Conservation (phyloP, 1,284 basidiomycete genomes). For the Phellinidium pouzarii region DNA sequence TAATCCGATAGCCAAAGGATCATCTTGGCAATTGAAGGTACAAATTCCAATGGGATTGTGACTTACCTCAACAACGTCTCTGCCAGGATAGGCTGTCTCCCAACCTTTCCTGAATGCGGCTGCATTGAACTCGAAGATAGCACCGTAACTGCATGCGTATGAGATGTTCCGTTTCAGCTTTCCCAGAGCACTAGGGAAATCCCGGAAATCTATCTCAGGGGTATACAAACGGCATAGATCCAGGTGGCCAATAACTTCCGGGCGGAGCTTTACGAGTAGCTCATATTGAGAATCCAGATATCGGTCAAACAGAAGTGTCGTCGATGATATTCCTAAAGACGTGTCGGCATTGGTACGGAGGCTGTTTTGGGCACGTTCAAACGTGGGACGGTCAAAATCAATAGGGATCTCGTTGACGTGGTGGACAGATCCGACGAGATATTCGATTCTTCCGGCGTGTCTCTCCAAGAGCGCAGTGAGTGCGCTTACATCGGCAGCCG, state of each 20-base stretch:
- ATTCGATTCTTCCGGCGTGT: constrained; percentile 61
- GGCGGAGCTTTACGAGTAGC: constrained; percentile 64
- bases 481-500: constrained; percentile 53
- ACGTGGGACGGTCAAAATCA: constrained; percentile 82
- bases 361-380: constrained; percentile 49
- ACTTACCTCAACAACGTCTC: constrained; percentile 70
- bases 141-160: constrained; percentile 77
- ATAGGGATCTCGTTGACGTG: constrained; percentile 87
- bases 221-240: constrained; percentile 84
- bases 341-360: constrained; percentile 28
- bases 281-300: constrained; percentile 84
- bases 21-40: neutral
- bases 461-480: constrained; percentile 45
- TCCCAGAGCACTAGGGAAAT: constrained; percentile 53
- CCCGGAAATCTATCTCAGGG: constrained; percentile 47
- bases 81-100: constrained; percentile 77
- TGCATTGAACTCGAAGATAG: constrained; percentile 90
- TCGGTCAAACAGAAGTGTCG: constrained; percentile 47
- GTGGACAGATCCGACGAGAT: constrained; percentile 91
- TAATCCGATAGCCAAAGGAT: neutral
- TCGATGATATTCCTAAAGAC: constrained; percentile 23
- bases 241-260: constrained; percentile 91
- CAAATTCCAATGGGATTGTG: neutral
- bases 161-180: constrained; percentile 73
- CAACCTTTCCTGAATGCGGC: constrained; percentile 92